Evolutionary conservation across 1,284 basidiomycete species (phyloP).

Genomic region (Neotropicomus parvogracilis): DNA sequence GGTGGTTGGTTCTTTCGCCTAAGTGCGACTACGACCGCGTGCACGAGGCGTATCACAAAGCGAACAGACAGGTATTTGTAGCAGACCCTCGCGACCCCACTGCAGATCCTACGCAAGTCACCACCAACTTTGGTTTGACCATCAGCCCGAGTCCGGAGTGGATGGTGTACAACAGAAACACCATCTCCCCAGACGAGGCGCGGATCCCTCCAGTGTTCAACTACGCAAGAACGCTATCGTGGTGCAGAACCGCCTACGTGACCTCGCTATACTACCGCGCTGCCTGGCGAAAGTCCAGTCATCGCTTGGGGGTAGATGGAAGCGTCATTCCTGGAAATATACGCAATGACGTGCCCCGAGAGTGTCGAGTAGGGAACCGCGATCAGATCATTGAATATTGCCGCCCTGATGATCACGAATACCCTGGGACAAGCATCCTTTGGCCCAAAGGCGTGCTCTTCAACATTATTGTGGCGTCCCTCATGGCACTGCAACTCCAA

Average conservation of each 20-base stretch:
- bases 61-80: constrained; percentile 24
- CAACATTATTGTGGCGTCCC: constrained; percentile 36
- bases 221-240: constrained; percentile 29
- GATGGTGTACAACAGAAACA: not conserved
- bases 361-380: constrained; percentile 25
- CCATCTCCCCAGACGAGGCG: constrained; percentile 20
- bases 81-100: constrained; percentile 1
- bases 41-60: constrained; percentile 30
- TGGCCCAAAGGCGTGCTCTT: constrained; percentile 31
- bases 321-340: not conserved
- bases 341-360: not conserved
- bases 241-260: constrained; percentile 23
- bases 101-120: constrained; percentile 1
- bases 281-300: constrained; percentile 14
- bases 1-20: constrained; percentile 41
- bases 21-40: constrained; percentile 39
- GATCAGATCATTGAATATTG: constrained; percentile 31
- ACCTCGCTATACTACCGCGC: constrained; percentile 22
- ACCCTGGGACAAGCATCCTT: constrained; percentile 5
- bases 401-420: constrained; percentile 4
- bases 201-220: constrained; percentile 32
- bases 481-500: constrained; percentile 35
- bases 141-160: constrained; percentile 15
- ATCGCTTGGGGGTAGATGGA: constrained; percentile 6
- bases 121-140: constrained; percentile 20